Conservation (phyloP, 208 protist genomes). For the Leishmania turanica region DNA sequence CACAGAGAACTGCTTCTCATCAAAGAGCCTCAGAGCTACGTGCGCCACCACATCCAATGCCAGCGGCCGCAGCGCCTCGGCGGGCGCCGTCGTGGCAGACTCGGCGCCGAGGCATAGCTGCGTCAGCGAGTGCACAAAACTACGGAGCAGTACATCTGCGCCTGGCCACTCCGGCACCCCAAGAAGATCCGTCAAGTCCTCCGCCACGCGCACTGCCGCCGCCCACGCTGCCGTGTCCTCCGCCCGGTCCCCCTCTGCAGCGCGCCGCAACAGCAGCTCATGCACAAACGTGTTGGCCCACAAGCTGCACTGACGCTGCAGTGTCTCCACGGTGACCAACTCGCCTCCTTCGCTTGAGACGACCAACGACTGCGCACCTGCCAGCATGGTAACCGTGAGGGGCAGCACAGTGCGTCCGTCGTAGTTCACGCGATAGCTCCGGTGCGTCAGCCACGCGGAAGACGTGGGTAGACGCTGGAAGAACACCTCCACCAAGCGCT, state of each 20-base stretch:
- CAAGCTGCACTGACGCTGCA: slow-evolving; percentile 65
- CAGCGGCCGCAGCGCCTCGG: slow-evolving; percentile 41
- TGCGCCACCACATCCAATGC: slow-evolving; percentile 68
- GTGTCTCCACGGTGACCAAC: slow-evolving; percentile 17
- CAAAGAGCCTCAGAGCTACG: slow-evolving; percentile 59
- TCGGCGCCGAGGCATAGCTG: slow-evolving; percentile 34
- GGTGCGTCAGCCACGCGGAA: slow-evolving; percentile 43
- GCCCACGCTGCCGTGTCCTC: slow-evolving; percentile 44
- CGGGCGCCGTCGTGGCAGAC: slow-evolving; percentile 6
- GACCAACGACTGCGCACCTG: slow-evolving; percentile 67
- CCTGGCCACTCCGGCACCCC: slow-evolving; percentile 73
- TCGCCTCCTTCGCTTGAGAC: slow-evolving; percentile 20
- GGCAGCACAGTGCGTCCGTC: slow-evolving; percentile 52
- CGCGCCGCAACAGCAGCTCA: slow-evolving; percentile 34
- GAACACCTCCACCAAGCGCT: slow-evolving; percentile 41
- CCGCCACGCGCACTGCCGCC: slow-evolving; percentile 49
- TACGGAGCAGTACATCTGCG: slow-evolving; percentile 73
- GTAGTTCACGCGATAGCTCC: slow-evolving; percentile 33
- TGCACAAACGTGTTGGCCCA: slow-evolving; percentile 56
- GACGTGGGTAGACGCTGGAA: slow-evolving; percentile 52
- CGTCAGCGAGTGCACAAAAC: slow-evolving; percentile 42
- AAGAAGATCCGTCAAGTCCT: slow-evolving; percentile 78
- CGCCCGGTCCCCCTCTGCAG: slow-evolving; percentile 12
- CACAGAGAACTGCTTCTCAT: slow-evolving; percentile 24
- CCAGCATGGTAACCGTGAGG: slow-evolving; percentile 67